Conservation (phyloP, 129 eudicot species). For the Tagetes patula region DNA sequence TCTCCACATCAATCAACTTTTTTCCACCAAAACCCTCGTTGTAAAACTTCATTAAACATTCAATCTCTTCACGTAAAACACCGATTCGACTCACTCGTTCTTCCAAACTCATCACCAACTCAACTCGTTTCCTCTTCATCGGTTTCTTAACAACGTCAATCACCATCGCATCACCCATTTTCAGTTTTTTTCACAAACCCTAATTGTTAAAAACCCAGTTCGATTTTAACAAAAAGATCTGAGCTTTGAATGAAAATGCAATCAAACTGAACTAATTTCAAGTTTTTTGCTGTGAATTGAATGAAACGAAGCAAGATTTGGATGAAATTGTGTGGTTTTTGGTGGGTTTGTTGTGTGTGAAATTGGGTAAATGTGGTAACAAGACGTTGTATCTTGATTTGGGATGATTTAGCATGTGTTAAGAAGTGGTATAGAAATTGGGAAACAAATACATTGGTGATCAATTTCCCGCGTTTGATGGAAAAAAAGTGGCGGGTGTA, state of each 20-base stretch:
- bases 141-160: constrained; percentile 45
- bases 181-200: constrained; percentile 15
- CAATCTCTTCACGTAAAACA: constrained; percentile 48
- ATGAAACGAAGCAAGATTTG: background rate
- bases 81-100: constrained; percentile 45
- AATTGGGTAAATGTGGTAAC: constrained; percentile 21
- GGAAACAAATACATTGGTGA: background rate
- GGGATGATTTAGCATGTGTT: background rate
- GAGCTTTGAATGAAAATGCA: background rate
- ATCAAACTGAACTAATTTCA: background rate
- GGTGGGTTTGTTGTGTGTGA: constrained; percentile 8
- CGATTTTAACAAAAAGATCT: background rate
- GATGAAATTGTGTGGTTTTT: constrained; percentile 13
- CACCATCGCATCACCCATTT: constrained; percentile 57
- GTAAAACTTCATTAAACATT: constrained; percentile 46
- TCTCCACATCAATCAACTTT: constrained; percentile 10
- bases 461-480: constrained; percentile 29
- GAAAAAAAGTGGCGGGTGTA: constrained; percentile 23
- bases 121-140: constrained; percentile 59
- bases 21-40: constrained; percentile 32
- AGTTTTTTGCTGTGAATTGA: background rate
- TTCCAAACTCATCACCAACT: constrained; percentile 31
- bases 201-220: constrained; percentile 9
- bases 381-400: constrained; percentile 5
- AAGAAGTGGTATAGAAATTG: constrained; percentile 16